Percentiles rank a stretch among this genome's conserved stretches.
These are phyloP conservation scores for Nectriaceae sp. DNA, from an alignment of 2,329 filamentous ascomycete species.

Conservation along the genomic window DNA sequence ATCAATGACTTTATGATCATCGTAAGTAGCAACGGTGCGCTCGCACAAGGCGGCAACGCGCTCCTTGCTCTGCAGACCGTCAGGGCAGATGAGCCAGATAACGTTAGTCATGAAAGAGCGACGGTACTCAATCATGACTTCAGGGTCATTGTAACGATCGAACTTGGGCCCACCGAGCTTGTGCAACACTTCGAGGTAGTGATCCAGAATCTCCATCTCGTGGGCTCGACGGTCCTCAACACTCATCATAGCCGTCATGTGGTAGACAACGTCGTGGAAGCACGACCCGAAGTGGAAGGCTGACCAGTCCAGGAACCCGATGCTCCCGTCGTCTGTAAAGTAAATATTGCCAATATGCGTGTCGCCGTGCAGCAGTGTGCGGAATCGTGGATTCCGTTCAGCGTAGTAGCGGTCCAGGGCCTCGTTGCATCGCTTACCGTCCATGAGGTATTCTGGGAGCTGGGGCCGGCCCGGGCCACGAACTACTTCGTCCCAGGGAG, in stretches of 20 bases:
- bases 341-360: slow-evolving; percentile 47
- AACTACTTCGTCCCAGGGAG: slow-evolving; percentile 33
- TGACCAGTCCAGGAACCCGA: slow-evolving; percentile 46
- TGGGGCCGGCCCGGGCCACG: slow-evolving; percentile 29
- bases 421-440: slow-evolving; percentile 35
- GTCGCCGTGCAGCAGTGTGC: slow-evolving; percentile 45
- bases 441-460: slow-evolving; percentile 40
- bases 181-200: slow-evolving; percentile 37
- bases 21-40: slow-evolving; percentile 36
- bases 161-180: slow-evolving; percentile 35
- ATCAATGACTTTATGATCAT: slow-evolving; percentile 42
- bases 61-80: slow-evolving; percentile 36
- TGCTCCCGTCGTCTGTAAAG: slow-evolving; percentile 35
- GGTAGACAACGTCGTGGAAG: slow-evolving; percentile 46
- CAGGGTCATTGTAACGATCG: slow-evolving; percentile 27
- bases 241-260: slow-evolving; percentile 39
- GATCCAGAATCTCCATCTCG: slow-evolving; percentile 39
- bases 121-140: slow-evolving; percentile 29
- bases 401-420: slow-evolving; percentile 40
- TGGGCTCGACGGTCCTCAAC: slow-evolving; percentile 42
- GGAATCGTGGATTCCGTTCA: slow-evolving; percentile 39
- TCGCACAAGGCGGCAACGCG: slow-evolving; percentile 34
- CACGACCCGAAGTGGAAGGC: slow-evolving; percentile 42
- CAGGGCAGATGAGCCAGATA: slow-evolving; percentile 25
- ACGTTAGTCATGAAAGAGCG: slow-evolving; percentile 28